Percentiles rank a stretch among this genome's conserved stretches.
These are phyloP conservation scores for Diospyros lotus DNA, from an alignment of 148 eudicot genomes.

Conservation along the genomic window DNA sequence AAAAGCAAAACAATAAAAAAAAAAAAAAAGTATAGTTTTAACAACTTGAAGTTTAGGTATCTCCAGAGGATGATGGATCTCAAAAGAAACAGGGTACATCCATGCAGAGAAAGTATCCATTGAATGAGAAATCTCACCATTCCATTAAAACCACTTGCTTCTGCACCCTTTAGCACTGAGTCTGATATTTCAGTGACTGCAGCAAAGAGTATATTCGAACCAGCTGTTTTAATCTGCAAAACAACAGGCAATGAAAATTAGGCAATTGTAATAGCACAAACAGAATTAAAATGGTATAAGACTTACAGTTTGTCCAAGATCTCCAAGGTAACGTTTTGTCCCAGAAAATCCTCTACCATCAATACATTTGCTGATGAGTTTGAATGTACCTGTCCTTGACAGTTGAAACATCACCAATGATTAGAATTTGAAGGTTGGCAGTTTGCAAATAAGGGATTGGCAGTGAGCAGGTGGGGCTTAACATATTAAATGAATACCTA, in stretches of 20 bases:
- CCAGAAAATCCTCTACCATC: slow-evolving; percentile 79
- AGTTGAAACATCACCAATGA: slow-evolving; percentile 18
- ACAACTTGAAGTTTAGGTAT: too few relatives aligned
- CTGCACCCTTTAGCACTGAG: slow-evolving; percentile 95
- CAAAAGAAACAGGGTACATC: too few relatives aligned
- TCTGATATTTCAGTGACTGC: slow-evolving; percentile 93
- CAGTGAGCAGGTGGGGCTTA: not conserved
- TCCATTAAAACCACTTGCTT: slow-evolving; percentile 88
- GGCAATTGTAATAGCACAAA: slow-evolving; percentile 15
- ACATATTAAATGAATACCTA: not conserved
- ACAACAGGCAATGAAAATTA: slow-evolving; percentile 12
- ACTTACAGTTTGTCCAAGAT: slow-evolving; percentile 90
- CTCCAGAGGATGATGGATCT: too few relatives aligned
- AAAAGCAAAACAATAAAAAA: too few relatives aligned
- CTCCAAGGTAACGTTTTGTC: slow-evolving; percentile 94
- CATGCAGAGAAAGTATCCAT: too few relatives aligned
- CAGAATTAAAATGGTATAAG: not conserved
- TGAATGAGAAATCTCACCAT: slow-evolving; percentile 42
- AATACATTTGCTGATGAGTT: slow-evolving; percentile 79
- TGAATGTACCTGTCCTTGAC: slow-evolving; percentile 74
- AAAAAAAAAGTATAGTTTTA: too few relatives aligned
- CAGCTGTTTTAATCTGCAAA: slow-evolving; percentile 78
- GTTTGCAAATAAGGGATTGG: not conserved
- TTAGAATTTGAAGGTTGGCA: slow-evolving; percentile 9
- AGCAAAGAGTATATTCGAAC: slow-evolving; percentile 85